Evolutionary conservation across 208 protist genomes (phyloP), one percentile per base, ranked within the genome.

Genomic region (Acanthamoeba castellanii): DNA sequence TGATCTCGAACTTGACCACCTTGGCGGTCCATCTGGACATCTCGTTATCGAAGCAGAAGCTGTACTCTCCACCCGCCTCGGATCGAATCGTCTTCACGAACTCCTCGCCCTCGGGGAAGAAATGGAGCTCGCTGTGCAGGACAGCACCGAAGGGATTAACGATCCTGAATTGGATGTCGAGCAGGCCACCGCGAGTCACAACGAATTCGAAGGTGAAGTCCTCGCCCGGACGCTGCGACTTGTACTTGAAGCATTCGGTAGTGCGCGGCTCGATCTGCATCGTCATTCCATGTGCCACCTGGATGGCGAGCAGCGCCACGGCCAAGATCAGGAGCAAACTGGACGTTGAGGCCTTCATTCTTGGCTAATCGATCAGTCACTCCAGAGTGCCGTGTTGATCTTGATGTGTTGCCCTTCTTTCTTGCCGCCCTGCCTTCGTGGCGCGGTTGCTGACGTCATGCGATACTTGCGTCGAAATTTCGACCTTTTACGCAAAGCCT

Each of bases 21-120:
- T 88, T 88, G 45, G 81, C 81, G 1, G 81, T 88, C 50, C 42
- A 88, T n/a, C 81, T 55, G 16, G 81, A 88, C 81, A 88, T 88
- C 30, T 55, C 52, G 81, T 88, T 88, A 64, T 88, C 81, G 50
- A 88, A 64, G 52, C 81, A 88, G 81, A 88, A 88, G 47, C 30
- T 47, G 81, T 61, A 88, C 14, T 11, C 42, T 8, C 81, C 81
- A 16, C 8, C 16, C 81, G 61, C 25, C 3, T 88, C 42, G 81
- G 30, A 16, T 27, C 50, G 50, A 61, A 88, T 32, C 30, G 81
- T 88, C 81, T 66, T 64, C 18, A 55, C 52, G 81, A 42, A 55
- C 30, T 88, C 81, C 52, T 88, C 50, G n/a, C 52, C 50, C 27
- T 88, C 50, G 50, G 42, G 50, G 52, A 88, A 88, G 81, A 88